Evolutionary conservation across 1,139 yeast genomes (phyloP).

Genomic region (Diutina catenulata): DNA sequence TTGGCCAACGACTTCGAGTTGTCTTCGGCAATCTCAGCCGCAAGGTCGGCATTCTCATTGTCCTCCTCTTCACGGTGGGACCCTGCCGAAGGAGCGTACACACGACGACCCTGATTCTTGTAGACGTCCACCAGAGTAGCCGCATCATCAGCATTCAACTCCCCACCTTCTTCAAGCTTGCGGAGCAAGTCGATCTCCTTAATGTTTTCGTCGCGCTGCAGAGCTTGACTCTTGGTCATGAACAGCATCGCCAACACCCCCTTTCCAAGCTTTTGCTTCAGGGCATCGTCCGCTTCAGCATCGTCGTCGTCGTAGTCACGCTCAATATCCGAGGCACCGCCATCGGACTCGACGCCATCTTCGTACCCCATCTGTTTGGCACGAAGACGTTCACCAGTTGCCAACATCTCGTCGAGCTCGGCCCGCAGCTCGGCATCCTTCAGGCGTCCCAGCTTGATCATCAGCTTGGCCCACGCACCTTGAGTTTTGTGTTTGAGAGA

Average conservation of each 20-base stretch:
- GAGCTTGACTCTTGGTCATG: conserved; percentile 78
- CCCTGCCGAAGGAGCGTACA: conserved; percentile 62
- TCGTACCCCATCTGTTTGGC: conserved; percentile 62
- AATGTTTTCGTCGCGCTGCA: conserved; percentile 43
- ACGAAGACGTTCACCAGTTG: conserved; percentile 72
- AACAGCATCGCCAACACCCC: conserved; percentile 92
- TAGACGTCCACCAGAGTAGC: conserved; percentile 32
- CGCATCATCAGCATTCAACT: conserved; percentile 20
- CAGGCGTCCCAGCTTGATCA: conserved; percentile 83
- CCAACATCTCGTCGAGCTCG: conserved; percentile 88
- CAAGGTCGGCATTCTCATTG: conserved; percentile 25
- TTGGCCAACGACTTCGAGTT: not conserved
- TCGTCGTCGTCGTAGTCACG: conserved; percentile 28
- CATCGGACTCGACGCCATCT: conserved; percentile 41
- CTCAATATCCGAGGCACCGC: conserved; percentile 40
- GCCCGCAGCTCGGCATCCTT: conserved; percentile 76
- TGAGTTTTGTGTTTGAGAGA: conserved; percentile 79
- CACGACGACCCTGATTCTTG: conserved; percentile 69
- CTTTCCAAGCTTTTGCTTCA: conserved; percentile 47
- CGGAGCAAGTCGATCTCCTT: conserved; percentile 41
- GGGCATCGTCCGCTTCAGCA: conserved; percentile 18
- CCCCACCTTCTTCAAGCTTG: conserved; percentile 16
- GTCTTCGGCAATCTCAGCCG: conserved; percentile 7
- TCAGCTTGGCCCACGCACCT: conserved; percentile 81
- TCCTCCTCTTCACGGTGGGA: conserved; percentile 30